Evolutionary conservation across 2,329 filamentous ascomycete species (phyloP), one percentile per base, ranked within the genome.

Genomic region (Karstenula rhodostoma): DNA sequence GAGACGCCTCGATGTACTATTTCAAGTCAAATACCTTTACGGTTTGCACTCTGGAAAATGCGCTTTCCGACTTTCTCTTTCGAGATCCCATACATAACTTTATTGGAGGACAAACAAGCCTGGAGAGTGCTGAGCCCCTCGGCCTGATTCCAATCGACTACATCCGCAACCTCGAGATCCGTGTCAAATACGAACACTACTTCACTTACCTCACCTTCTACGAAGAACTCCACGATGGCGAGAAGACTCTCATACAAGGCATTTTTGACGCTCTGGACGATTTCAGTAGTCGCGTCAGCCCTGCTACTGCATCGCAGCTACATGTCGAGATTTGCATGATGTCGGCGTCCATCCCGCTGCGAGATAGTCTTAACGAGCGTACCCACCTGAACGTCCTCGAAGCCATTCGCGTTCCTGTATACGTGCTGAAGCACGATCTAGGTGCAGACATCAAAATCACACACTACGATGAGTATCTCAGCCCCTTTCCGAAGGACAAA

Each of bases 151-250:
- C 64, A 19, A 44, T 61, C 17, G 57, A 68, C 7, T 49, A 68
- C 19, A 61, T 71, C 4, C 51, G 54, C 5, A 60, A 65, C 17
- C 57, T 73, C n/a, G 68, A 73, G 43, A 52, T 73, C 22, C 66
- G 71, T 7, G 19, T 73, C 52, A 73, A 73, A 46, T 60, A 58
- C 15, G 70, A 73, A 46, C 67, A 71, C 23, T 65, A 64, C 12
- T 12, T 47, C 6, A 35, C 43, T 13, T 42, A 27, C 35, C 8
- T 47, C 9, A 4, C 25, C 17, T 60, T 48, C 33, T 32, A 44
- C 4, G 25, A 54, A 12, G 57, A 58, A 15, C 33, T 17, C 10
- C 61, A 56, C 19, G 54, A 52, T 5, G 58, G 66, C 40, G 62
- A 67, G 48, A 50, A 57, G 40, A 35, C 47, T 7, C 58, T 67